Conservation (phyloP, 2,329 filamentous ascomycete species). For the Arthrobotrys sphaeroides region DNA sequence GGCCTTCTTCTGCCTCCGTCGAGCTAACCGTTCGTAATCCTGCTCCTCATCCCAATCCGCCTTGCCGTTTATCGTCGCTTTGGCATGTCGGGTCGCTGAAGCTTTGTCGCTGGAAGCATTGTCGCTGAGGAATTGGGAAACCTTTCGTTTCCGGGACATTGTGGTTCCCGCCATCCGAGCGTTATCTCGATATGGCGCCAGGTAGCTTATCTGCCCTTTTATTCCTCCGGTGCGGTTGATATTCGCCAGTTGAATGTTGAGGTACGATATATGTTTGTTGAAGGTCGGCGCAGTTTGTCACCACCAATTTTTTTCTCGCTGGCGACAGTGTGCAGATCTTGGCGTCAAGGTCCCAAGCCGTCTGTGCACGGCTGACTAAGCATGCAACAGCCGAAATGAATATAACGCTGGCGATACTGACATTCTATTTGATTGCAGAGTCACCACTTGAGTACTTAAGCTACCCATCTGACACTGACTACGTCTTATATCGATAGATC, state of each 20-base stretch:
- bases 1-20: constrained; percentile 72
- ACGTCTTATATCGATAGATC: too few relatives aligned
- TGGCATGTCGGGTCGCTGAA: constrained; percentile 29
- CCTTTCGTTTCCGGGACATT: constrained; percentile 44
- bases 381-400: too few relatives aligned
- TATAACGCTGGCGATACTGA: too few relatives aligned
- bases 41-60: constrained; percentile 52
- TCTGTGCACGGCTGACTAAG: too few relatives aligned
- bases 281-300: too few relatives aligned
- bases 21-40: constrained; percentile 45
- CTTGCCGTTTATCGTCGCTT: constrained; percentile 44
- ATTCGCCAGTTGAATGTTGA: not conserved
- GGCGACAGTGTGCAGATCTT: too few relatives aligned
- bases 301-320: too few relatives aligned
- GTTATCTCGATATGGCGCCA: not conserved
- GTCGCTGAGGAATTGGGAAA: constrained; percentile 46
- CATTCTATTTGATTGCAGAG: too few relatives aligned
- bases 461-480: too few relatives aligned
- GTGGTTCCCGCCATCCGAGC: constrained; percentile 29
- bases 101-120: constrained; percentile 17
- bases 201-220: not conserved
- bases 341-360: too few relatives aligned
- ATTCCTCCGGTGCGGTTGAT: not conserved
- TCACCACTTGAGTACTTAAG: too few relatives aligned
- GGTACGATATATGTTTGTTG: too few relatives aligned